Conservation (phyloP, 495 filamentous ascomycete species). For the Penicillium bovifimosum region DNA sequence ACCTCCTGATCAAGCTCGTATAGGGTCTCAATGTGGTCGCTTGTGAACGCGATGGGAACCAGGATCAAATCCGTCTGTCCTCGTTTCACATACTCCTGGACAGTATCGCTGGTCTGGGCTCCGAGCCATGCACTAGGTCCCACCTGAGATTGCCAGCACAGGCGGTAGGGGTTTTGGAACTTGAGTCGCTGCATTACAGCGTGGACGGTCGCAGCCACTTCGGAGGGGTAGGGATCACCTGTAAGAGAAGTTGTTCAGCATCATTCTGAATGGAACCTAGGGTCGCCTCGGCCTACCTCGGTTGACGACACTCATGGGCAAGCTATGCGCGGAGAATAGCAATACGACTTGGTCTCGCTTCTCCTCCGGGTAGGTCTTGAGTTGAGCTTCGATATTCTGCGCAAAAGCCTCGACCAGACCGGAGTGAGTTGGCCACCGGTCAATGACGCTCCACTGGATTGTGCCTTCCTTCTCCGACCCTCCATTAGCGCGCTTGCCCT, state of each 20-base stretch:
- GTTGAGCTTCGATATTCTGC: constrained; percentile 75
- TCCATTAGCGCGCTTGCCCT: constrained; percentile 60
- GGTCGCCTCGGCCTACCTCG: constrained; percentile 50
- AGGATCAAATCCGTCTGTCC: constrained; percentile 87
- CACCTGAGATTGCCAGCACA: constrained; percentile 98
- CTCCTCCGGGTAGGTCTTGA: constrained; percentile 78
- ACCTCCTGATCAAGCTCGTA: constrained; percentile 95
- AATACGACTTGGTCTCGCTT: constrained; percentile 73
- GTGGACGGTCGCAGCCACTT: constrained; percentile 95
- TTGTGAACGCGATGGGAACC: constrained; percentile 96
- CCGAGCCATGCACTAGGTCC: constrained; percentile 94
- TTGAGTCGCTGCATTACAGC: constrained; percentile 90
- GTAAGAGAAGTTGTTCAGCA: constrained; percentile 16
- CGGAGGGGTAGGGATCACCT: constrained; percentile 94
- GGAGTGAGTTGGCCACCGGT: constrained; percentile 89
- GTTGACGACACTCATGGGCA: constrained; percentile 97
- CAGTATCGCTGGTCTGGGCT: constrained; percentile 84
- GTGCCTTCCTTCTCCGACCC: constrained; percentile 51
- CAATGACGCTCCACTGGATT: constrained; percentile 96
- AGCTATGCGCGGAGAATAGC: constrained; percentile 89
- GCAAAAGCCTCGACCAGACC: constrained; percentile 91
- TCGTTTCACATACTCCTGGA: constrained; percentile 81
- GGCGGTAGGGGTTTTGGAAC: constrained; percentile 80
- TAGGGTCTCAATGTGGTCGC: constrained; percentile 96
- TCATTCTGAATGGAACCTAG: neutral